These are phyloP conservation scores for Logfia minima DNA, from an alignment of 129 eudicot species.

Conservation along the genomic window DNA sequence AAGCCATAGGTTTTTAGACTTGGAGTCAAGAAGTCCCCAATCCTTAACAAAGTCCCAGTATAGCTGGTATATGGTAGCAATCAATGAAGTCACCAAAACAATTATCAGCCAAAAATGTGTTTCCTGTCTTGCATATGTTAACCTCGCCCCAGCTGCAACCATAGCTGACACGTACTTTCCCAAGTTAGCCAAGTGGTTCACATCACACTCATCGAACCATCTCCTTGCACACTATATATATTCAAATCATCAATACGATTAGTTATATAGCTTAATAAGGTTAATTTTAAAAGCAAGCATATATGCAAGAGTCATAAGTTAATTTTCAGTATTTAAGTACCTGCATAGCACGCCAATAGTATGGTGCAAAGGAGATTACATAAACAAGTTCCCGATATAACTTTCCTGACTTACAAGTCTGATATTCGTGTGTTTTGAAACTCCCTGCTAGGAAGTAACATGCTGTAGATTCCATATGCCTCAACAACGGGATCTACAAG, in stretches of 20 bases:
- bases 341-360: constrained; percentile 99
- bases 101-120: constrained; percentile 51
- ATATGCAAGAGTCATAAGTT: not conserved
- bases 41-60: constrained; percentile 99
- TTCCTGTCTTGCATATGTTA: constrained; percentile 71
- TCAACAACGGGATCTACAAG: constrained; percentile 73
- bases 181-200: constrained; percentile 70
- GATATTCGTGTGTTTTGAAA: constrained; percentile 63
- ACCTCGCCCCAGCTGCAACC: constrained; percentile 97
- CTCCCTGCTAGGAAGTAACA: constrained; percentile 81
- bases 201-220: constrained; percentile 88
- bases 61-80: constrained; percentile 86
- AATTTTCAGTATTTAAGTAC: constrained; percentile 30
- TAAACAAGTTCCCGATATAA: constrained; percentile 82
- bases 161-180: constrained; percentile 97
- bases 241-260: not conserved
- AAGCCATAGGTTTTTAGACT: constrained; percentile 73
- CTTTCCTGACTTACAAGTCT: constrained; percentile 81
- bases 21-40: constrained; percentile 79
- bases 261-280: not conserved
- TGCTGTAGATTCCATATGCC: constrained; percentile 93
- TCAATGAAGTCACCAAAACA: constrained; percentile 72
- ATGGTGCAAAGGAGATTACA: constrained; percentile 92
- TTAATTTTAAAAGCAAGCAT: not conserved
- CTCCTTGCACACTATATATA: constrained; percentile 82